Evolutionary conservation across 768 basidiomycete genomes (phyloP), one percentile per base, ranked within the genome.

Genomic region (Leccinum fibrillosum): DNA sequence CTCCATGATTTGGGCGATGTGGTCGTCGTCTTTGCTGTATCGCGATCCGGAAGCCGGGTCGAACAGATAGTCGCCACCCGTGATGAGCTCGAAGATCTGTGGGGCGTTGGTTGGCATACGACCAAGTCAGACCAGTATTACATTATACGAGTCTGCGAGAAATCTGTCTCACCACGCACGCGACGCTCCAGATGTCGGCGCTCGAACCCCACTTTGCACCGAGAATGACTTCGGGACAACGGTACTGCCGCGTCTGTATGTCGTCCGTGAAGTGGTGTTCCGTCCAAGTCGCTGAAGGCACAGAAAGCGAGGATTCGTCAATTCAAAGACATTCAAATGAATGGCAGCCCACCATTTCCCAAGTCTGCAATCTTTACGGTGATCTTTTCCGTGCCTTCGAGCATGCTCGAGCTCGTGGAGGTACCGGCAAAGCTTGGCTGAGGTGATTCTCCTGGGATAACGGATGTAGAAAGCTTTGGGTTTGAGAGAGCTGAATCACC

Each of bases 301-400:
- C 49, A 50, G 39, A 7, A 25, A 9, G 56, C 59, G 52, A 60
- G 52, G 5, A 3, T 10, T 12, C 49, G 34, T 42, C 25, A 1
- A 37, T n/a, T 30, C 34, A 52, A 50, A 35, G 12, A 51, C 6
- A 42, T 23, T 52, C 30, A 10, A 49, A 5, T 10, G 15, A 19
- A 19, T 8, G 12, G n/a, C 4, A 35, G 51, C 44, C 4, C 35
- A 32, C 49, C 93, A 73, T 98, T 98, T 8, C 97, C 97, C 54
- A 99, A 75, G 81, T 99, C 97, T 30, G 96, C 97, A 69, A 99
- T 98, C 81, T 98, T 98, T 53, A 99, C 97, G 6, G 94, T 98
- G 61, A 98, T 97, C 70, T 85, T 84, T 68, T 91, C 86, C 55
- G 65, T 60, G 17, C 71, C 72, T 53, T 77, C 77, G 26, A 72